These are phyloP conservation scores for Colletotrichum graminicola DNA, from an alignment of 2,329 filamentous ascomycete genomes.

Conservation along the genomic window DNA sequence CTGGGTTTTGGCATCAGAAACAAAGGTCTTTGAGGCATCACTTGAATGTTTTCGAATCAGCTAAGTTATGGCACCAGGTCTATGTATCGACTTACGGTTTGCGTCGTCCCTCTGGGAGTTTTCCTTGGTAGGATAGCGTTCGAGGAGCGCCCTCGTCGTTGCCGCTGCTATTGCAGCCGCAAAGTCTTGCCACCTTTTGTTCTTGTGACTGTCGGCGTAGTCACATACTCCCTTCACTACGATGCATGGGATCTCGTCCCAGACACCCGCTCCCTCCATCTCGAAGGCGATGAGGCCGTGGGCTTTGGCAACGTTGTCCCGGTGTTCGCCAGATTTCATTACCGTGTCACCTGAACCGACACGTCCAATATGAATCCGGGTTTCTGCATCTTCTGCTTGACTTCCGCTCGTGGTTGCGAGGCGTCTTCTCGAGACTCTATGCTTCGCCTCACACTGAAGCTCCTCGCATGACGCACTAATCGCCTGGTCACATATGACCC, in stretches of 20 bases:
- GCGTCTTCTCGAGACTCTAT: constrained; percentile 34
- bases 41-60: background rate
- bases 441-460: constrained; percentile 46
- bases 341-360: constrained; percentile 56
- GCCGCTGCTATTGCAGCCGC: constrained; percentile 53
- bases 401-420: constrained; percentile 19
- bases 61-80: constrained; percentile 28
- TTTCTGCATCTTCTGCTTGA: background rate
- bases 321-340: constrained; percentile 53
- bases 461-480: constrained; percentile 45
- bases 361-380: constrained; percentile 21
- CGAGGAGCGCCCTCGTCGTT: constrained; percentile 46
- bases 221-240: constrained; percentile 55
- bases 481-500: constrained; percentile 45
- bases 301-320: constrained; percentile 50
- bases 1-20: too few relatives aligned
- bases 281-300: constrained; percentile 50
- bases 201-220: constrained; percentile 57
- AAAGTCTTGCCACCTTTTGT: constrained; percentile 52
- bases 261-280: constrained; percentile 51
- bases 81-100: background rate
- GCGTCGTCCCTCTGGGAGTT: accelerated
- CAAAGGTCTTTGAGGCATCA: too few relatives aligned
- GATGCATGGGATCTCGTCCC: constrained; percentile 51
- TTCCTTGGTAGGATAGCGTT: background rate